A percentile compares a stretch with the other conserved stretches of the same genome.
These are phyloP conservation scores for Fremontodendron californicum DNA, from an alignment of 345 rosid genomes.

Conservation along the genomic window DNA sequence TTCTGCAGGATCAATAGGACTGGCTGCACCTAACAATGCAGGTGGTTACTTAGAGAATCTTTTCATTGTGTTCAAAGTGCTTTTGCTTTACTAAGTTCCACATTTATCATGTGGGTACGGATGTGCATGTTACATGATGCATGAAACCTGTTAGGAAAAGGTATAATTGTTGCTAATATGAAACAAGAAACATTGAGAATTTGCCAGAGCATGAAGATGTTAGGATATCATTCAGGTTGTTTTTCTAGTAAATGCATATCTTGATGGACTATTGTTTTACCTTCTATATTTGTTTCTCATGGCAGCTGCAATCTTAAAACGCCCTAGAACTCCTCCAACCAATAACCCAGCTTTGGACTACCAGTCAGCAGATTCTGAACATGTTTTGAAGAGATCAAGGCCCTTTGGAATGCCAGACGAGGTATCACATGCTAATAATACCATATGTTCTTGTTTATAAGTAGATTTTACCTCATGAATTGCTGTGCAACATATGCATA, in stretches of 20 bases:
- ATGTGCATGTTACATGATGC: not conserved
- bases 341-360: constrained; percentile 57
- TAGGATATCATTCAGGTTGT: not conserved
- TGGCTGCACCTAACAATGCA: constrained; percentile 54
- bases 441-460: constrained; percentile 3
- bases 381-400: constrained; percentile 64
- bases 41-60: constrained; percentile 34
- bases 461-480: not conserved
- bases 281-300: constrained; percentile 9
- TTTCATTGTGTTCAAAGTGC: constrained; percentile 8
- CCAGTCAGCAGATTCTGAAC: constrained; percentile 80
- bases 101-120: not conserved
- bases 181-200: not conserved
- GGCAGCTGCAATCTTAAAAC: constrained; percentile 56
- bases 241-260: not conserved
- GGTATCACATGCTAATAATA: constrained; percentile 32
- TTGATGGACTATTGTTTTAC: no score
- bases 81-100: not conserved
- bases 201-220: not conserved
- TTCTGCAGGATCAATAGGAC: constrained; percentile 66
- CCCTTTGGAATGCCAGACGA: constrained; percentile 71
- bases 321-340: constrained; percentile 65
- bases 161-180: not conserved
- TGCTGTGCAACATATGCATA: constrained; percentile 1
- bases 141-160: constrained; percentile 5